phyloP scores from a whole-genome alignment of 345 rosid species.

The Bruguiera sexangula region DNA sequence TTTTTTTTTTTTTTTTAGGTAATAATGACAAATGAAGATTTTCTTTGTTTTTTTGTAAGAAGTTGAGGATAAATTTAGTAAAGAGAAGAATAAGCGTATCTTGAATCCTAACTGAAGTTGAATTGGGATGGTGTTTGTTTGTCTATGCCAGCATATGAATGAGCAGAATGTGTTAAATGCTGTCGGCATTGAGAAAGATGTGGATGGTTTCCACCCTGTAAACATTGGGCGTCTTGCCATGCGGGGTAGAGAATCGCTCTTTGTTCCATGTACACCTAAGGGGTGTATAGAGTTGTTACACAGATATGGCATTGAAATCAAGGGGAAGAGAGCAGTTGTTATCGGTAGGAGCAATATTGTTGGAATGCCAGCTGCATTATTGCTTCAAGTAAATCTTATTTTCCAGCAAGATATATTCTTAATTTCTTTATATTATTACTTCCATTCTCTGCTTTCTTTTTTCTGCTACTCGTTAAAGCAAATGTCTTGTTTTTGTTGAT shows the following conservation, averaged over 20 bases:
- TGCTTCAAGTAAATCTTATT: slow-evolving; percentile 56
- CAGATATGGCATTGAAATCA: slow-evolving; percentile 62
- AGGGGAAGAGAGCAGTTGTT: slow-evolving; percentile 83
- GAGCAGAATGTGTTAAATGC: slow-evolving; percentile 73
- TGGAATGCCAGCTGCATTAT: slow-evolving; percentile 87
- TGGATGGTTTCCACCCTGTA: slow-evolving; percentile 84
- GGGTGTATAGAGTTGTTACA: slow-evolving; percentile 84
- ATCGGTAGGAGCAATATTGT: slow-evolving; percentile 93
- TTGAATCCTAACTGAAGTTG: background rate
- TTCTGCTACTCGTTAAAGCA: background rate
- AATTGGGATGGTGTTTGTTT: background rate
- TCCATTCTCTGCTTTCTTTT: background rate
- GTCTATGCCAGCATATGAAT: slow-evolving; percentile 61
- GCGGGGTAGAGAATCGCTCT: slow-evolving; percentile 80
- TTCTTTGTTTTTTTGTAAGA: too few relatives aligned
- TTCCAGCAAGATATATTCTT: background rate
- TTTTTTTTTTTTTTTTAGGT: background rate
- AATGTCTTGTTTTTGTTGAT: background rate
- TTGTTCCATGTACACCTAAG: slow-evolving; percentile 86
- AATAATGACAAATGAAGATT: too few relatives aligned
- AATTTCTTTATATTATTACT: background rate
- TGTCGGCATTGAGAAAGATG: slow-evolving; percentile 76
- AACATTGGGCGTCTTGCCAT: slow-evolving; percentile 84
- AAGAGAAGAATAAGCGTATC: too few relatives aligned
- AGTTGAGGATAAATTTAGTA: too few relatives aligned